phyloP scores from a whole-genome alignment of 2,329 filamentous ascomycete species.

The Curvularia sp. region DNA sequence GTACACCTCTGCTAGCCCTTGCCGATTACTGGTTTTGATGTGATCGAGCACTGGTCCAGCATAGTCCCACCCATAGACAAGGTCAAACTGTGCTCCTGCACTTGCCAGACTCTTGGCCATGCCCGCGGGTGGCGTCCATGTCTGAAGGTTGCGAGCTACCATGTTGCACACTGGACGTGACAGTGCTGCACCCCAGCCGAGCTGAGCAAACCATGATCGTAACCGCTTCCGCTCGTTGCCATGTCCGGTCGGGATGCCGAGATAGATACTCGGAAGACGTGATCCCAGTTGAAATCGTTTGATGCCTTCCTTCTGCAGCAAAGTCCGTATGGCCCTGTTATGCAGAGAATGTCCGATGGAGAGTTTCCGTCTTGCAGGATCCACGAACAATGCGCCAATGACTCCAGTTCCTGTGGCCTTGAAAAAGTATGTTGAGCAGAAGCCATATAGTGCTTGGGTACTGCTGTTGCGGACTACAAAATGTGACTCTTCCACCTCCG shows the following conservation, averaged over 20 bases:
- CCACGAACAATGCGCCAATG: conserved; percentile 87
- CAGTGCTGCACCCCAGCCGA: conserved; percentile 81
- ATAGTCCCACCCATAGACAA: conserved; percentile 81
- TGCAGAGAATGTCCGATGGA: conserved; percentile 92
- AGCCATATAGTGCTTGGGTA: conserved; percentile 88
- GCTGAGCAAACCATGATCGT: conserved; percentile 84
- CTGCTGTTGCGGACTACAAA: conserved; percentile 95
- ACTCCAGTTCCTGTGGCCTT: conserved; percentile 73
- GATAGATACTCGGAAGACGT: conserved; percentile 82
- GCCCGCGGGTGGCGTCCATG: conserved; percentile 78
- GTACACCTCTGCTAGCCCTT: conserved; percentile 82
- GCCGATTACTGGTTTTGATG: conserved; percentile 74
- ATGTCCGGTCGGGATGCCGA: conserved; percentile 78
- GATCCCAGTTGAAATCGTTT: conserved; percentile 83
- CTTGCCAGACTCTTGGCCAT: conserved; percentile 75
- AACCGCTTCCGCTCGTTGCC: conserved; percentile 65
- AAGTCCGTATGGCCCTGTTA: conserved; percentile 78
- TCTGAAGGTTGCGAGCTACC: conserved; percentile 72
- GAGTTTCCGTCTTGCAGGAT: conserved; percentile 82
- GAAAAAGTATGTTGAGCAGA: conserved; percentile 86
- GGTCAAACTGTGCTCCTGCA: conserved; percentile 78
- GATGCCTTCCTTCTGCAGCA: conserved; percentile 74
- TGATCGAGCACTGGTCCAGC: conserved; percentile 76
- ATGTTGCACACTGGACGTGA: conserved; percentile 73
- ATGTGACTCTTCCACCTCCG: conserved; percentile 78